Evolutionary conservation across 768 basidiomycete genomes (phyloP).

Genomic region (Termitomyces bulborhizus): DNA sequence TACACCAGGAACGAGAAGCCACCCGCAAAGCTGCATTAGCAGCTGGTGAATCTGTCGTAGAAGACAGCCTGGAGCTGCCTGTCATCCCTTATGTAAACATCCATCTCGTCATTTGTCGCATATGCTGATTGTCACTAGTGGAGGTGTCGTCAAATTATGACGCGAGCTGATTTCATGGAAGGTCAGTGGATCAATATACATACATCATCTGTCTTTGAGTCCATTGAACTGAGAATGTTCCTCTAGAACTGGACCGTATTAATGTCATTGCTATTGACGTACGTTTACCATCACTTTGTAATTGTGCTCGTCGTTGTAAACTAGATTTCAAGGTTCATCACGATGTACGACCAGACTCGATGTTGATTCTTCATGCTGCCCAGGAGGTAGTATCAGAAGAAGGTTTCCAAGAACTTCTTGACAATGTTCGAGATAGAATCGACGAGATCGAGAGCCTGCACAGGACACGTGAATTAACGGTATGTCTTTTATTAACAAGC

Average conservation of each 20-base stretch:
- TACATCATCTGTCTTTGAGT: background rate
- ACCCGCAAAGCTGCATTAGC: conserved; percentile 32
- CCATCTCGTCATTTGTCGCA: background rate
- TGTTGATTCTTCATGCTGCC: conserved; percentile 69
- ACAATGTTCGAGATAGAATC: conserved; percentile 67
- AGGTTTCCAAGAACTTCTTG: conserved; percentile 74
- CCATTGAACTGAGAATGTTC: background rate
- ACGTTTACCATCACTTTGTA: conserved; percentile 14
- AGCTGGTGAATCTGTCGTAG: conserved; percentile 24
- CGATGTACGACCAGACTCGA: conserved; percentile 76
- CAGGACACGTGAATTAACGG: conserved; percentile 71
- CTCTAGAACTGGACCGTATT: conserved; percentile 55
- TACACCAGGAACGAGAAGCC: conserved; percentile 43
- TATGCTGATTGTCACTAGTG: conserved; percentile 30
- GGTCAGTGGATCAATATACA: conserved; percentile 30
- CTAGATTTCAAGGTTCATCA: conserved; percentile 47
- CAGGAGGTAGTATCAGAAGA: conserved; percentile 64
- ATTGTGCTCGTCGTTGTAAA: background rate
- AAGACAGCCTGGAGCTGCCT: conserved; percentile 50
- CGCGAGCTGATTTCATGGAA: conserved; percentile 76
- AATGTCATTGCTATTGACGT: conserved; percentile 82
- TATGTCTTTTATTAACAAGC: conserved; percentile 19
- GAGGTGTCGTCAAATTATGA: conserved; percentile 77
- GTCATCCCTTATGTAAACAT: conserved; percentile 51
- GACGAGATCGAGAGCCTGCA: conserved; percentile 87